Conservation (phyloP, 305 asterid genomes). For the Fraxinus latifolia region DNA sequence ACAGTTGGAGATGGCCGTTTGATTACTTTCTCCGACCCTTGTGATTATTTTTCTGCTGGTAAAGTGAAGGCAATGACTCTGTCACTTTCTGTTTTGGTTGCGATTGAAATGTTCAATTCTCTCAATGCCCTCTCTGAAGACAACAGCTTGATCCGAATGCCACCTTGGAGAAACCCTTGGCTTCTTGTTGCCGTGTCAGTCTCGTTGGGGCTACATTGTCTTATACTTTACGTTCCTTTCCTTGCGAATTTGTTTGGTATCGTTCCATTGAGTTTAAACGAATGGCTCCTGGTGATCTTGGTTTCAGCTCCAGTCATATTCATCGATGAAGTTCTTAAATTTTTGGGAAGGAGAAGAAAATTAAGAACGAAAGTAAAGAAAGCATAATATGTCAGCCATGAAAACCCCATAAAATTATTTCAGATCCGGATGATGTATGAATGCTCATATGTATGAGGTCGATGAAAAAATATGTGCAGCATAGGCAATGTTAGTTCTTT, state of each 20-base stretch:
- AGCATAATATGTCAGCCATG: constrained; percentile 22
- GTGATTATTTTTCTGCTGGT: constrained; percentile 71
- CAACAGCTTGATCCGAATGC: constrained; percentile 77
- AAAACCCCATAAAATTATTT: neutral
- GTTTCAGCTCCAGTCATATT: constrained; percentile 74
- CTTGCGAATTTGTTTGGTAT: constrained; percentile 71
- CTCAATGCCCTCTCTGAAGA: constrained; percentile 90
- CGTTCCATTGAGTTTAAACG: constrained; percentile 63
- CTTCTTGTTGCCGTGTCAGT: constrained; percentile 74
- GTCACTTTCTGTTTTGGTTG: constrained; percentile 82
- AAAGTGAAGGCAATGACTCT: constrained; percentile 86
- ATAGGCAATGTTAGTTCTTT: neutral
- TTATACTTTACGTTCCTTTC: constrained; percentile 75
- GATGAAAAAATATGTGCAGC: neutral
- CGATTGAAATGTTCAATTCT: constrained; percentile 87
- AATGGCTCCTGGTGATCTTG: constrained; percentile 70
- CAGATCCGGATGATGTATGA: neutral
- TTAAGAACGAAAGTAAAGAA: constrained; percentile 46
- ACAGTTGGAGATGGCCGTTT: constrained; percentile 51
- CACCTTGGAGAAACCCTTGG: constrained; percentile 95
- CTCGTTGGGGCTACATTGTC: constrained; percentile 68
- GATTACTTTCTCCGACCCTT: constrained; percentile 61
- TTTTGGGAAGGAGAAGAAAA: constrained; percentile 64
- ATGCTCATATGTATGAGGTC: neutral
- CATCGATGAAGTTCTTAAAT: constrained; percentile 73